Evolutionary conservation across 1,139 yeast genomes (phyloP).

Genomic region (Yamadazyma diddensiae): DNA sequence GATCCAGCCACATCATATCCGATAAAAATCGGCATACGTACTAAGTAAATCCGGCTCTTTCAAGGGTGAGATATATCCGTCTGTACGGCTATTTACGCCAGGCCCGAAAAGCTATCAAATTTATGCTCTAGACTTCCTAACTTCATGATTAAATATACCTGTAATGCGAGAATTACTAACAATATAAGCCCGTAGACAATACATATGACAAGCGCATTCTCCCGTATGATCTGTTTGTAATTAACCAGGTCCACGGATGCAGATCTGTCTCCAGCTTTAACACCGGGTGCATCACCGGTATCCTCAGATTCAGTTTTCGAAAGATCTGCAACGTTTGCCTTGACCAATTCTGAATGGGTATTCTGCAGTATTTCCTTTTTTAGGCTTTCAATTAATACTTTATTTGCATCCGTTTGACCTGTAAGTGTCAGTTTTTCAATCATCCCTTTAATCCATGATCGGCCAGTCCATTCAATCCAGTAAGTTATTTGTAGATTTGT

Average conservation of each 20-base stretch:
- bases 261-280: too few species aligned
- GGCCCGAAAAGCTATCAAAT: too few species aligned
- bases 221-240: not conserved
- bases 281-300: too few species aligned
- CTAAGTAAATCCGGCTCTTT: too few species aligned
- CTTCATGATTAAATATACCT: too few species aligned
- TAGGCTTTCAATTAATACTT: conserved; percentile 29
- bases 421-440: conserved; percentile 50
- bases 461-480: conserved; percentile 52
- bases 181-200: not conserved
- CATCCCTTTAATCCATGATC: conserved; percentile 54
- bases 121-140: too few species aligned
- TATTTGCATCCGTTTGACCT: conserved; percentile 46
- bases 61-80: too few species aligned
- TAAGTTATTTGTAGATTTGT: conserved; percentile 44
- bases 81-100: too few species aligned
- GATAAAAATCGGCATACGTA: too few species aligned
- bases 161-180: not conserved
- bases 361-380: conserved; percentile 20
- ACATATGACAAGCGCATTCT: not conserved
- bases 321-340: conserved; percentile 2
- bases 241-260: too few species aligned
- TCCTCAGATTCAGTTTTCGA: too few species aligned
- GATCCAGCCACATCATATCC: too few species aligned
- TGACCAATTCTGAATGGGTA: conserved; percentile 5